phyloP scores from a whole-genome alignment of 352 stramenopile species.

The Globisporangium iwayamae region DNA sequence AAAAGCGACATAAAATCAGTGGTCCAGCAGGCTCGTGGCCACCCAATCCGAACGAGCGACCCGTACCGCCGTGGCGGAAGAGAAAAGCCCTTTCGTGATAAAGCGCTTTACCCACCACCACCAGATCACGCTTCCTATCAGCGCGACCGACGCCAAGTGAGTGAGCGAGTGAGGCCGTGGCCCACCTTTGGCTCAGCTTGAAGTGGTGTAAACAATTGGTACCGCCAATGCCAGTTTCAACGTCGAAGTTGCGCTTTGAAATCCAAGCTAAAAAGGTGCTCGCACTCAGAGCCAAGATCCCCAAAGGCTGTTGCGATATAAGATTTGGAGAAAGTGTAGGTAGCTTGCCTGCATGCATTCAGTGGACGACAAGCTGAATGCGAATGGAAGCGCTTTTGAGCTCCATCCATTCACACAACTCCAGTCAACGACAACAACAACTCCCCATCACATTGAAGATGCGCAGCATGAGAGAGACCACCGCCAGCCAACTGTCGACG shows the following conservation, averaged over 20 bases:
- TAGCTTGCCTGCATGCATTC: neutral
- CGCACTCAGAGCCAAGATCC: no score
- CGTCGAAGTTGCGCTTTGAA: neutral
- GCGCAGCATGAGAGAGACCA: neutral
- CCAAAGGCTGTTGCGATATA: neutral
- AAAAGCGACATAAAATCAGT: neutral
- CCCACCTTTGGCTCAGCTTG: neutral
- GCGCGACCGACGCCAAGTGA: neutral
- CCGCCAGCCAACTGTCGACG: neutral
- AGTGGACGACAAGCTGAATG: conserved; percentile 3
- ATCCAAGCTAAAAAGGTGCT: neutral
- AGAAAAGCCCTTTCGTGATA: neutral
- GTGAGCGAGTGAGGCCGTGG: neutral
- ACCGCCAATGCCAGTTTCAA: neutral
- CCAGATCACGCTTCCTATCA: neutral
- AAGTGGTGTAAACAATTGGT: neutral
- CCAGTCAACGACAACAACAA: neutral
- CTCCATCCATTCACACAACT: neutral
- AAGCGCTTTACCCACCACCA: neutral
- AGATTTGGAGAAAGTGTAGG: neutral
- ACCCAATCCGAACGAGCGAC: neutral
- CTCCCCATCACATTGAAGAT: conserved; percentile 7
- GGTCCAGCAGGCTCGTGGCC: neutral
- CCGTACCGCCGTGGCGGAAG: neutral
- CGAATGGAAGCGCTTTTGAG: neutral